Base-by-base conservation (phyloP, 306 rosid species). In the Heteromeles arbutifolia region DNA sequence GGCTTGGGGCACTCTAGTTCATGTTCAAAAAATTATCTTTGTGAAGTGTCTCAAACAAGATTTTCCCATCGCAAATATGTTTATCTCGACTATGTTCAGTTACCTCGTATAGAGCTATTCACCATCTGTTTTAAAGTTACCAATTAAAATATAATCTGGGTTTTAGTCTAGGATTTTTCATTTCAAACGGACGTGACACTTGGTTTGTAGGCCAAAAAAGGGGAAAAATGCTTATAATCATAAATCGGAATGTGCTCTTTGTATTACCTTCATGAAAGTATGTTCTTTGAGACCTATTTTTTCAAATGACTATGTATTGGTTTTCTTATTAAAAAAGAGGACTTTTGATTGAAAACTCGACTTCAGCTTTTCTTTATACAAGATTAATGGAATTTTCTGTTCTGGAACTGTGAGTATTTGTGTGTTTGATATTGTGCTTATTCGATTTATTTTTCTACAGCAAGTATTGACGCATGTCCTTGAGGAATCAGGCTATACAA, bases 401-500 rank as follows among this genome's bases (percentile, higher is more conserved):
- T 29, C 54, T 29, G 12, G 53, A 67, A 29, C 56, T 7, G 18
- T 70, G 15, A 39, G 25, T 12, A 8, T 61, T 18, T 28, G 13
- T 39, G 41, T 28, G 31, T 81, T 61, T 75, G n/a, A 31, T 67
- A 12, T 64, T 66, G 24, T 41, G 61, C 18, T 8, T 74, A 39
- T 11, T 28, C 13, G 11, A 14, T 52, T 62, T 9, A 41, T 61
- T 61, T 61, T 50, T 28, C 15, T 75, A 50, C 91, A 91, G 97
- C 86, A 85, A 82, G 95, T 91, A 73, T 78, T 91, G 81, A 75
- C 84, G 70, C 87, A 74, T 58, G 91, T 91, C 69, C 92, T 91
- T n/a, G 95, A 87, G 87, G 97, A 91, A 74, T 88, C 95, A 39
- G 95, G 95, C 74, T 89, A 87, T 79, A 34, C 83, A 75, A 91